phyloP scores from a whole-genome alignment of 257 asterid species.

The Petunia axillaris region DNA sequence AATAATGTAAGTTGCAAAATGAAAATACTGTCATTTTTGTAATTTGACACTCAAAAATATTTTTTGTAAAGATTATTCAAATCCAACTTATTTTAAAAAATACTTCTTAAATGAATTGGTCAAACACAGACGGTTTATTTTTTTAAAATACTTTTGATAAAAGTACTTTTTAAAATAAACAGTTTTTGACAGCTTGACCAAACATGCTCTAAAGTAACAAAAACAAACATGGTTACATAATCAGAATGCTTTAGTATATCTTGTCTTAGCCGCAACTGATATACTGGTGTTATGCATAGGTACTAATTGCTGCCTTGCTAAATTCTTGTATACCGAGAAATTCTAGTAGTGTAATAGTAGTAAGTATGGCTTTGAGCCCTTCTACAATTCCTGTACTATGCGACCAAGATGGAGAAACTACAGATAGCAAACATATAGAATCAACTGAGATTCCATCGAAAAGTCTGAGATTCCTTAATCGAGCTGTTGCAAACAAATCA shows the following conservation, averaged over 20 bases:
- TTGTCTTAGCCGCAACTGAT: neutral
- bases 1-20: too few relatives aligned
- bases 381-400: constrained; percentile 34
- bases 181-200: too few relatives aligned
- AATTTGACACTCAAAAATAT: too few relatives aligned
- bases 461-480: constrained; percentile 41
- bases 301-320: constrained; percentile 40
- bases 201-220: too few relatives aligned
- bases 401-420: constrained; percentile 17
- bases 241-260: neutral
- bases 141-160: too few relatives aligned
- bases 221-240: neutral
- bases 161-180: too few relatives aligned
- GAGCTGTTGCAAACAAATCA: neutral
- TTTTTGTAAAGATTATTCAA: too few relatives aligned
- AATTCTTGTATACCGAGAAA: constrained; percentile 33
- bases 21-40: too few relatives aligned
- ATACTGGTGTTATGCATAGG: constrained; percentile 33
- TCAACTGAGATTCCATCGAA: constrained; percentile 28
- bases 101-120: too few relatives aligned
- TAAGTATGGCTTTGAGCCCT: constrained; percentile 39
- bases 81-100: too few relatives aligned
- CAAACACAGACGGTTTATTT: too few relatives aligned
- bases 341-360: constrained; percentile 47
- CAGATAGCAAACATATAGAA: constrained; percentile 17